phyloP scores from a whole-genome alignment of 2,329 filamentous ascomycete genomes.

The Passalora sequoiae region DNA sequence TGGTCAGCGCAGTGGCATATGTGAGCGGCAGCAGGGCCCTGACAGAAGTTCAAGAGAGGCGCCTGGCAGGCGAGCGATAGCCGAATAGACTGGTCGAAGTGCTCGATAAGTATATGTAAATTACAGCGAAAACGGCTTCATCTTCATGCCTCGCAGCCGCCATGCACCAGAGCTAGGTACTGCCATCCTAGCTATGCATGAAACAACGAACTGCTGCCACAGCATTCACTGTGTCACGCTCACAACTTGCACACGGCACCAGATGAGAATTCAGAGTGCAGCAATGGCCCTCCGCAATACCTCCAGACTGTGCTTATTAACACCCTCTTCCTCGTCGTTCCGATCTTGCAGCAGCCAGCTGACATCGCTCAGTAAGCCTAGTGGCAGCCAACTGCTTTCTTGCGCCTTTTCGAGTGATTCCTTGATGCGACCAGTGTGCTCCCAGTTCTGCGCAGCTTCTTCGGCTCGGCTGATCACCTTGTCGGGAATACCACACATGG shows the following conservation, averaged over 20 bases:
- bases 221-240: too few relatives aligned
- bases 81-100: slow-evolving; percentile 1
- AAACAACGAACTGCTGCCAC: too few relatives aligned
- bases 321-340: slow-evolving; percentile 30
- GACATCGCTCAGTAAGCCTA: slow-evolving; percentile 84
- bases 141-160: too few relatives aligned
- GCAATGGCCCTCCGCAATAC: slow-evolving; percentile 55
- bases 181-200: too few relatives aligned
- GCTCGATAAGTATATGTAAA: background rate
- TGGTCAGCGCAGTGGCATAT: slow-evolving; percentile 67
- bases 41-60: slow-evolving; percentile 84
- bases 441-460: slow-evolving; percentile 83
- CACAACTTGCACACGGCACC: too few relatives aligned
- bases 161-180: too few relatives aligned
- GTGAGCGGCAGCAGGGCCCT: slow-evolving; percentile 85
- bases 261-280: too few relatives aligned
- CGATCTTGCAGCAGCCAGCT: slow-evolving; percentile 65
- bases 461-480: slow-evolving; percentile 83
- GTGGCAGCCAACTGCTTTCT: slow-evolving; percentile 69
- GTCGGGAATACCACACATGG: slow-evolving; percentile 89
- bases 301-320: slow-evolving; percentile 50
- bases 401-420: slow-evolving; percentile 75
- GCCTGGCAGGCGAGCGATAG: slow-evolving; percentile 65
- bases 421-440: slow-evolving; percentile 85
- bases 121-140: too few relatives aligned